Conservation (phyloP, 2,329 filamentous ascomycete genomes). For the Orbilia blumenaviensis region DNA sequence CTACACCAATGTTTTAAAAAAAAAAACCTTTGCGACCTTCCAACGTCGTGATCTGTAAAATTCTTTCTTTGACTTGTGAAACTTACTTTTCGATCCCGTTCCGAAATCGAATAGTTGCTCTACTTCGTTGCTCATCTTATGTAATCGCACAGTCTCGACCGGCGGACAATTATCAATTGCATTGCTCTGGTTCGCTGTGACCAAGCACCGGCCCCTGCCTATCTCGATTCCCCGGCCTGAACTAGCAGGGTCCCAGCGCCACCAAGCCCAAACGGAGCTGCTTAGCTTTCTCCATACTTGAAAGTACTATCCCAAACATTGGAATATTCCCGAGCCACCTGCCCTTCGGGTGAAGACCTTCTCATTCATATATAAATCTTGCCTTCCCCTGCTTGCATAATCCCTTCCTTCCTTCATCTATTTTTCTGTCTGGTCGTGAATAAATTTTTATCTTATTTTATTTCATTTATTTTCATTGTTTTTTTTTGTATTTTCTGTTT, state of each 20-base stretch:
- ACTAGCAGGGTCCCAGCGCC: slow-evolving; percentile 30
- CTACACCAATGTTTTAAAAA: too few relatives aligned
- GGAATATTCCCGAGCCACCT: slow-evolving; percentile 53
- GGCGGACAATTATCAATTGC: slow-evolving; percentile 46
- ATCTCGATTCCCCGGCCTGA: slow-evolving; percentile 25
- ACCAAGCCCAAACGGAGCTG: slow-evolving; percentile 10
- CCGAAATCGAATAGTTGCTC: not conserved
- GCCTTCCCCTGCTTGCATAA: slow-evolving; percentile 19
- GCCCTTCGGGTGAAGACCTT: slow-evolving; percentile 28
- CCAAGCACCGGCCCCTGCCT: slow-evolving; percentile 25
- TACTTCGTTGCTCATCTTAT: slow-evolving; percentile 13
- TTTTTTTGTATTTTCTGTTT: not conserved
- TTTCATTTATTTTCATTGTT: not conserved
- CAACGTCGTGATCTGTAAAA: too few relatives aligned
- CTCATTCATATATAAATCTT: slow-evolving; percentile 37
- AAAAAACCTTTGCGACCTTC: too few relatives aligned
- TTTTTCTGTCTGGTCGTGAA: not conserved
- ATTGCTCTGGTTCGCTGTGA: slow-evolving; percentile 31
- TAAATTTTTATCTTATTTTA: slow-evolving; percentile 10
- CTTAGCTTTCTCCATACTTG: slow-evolving; percentile 10
- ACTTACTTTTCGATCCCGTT: not conserved
- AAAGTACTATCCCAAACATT: not conserved
- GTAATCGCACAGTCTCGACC: slow-evolving; percentile 36
- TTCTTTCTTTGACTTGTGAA: not conserved
- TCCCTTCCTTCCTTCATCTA: not conserved